Base-by-base conservation (phyloP, 306 rosid genomes). In the Arachis hypogaea region DNA sequence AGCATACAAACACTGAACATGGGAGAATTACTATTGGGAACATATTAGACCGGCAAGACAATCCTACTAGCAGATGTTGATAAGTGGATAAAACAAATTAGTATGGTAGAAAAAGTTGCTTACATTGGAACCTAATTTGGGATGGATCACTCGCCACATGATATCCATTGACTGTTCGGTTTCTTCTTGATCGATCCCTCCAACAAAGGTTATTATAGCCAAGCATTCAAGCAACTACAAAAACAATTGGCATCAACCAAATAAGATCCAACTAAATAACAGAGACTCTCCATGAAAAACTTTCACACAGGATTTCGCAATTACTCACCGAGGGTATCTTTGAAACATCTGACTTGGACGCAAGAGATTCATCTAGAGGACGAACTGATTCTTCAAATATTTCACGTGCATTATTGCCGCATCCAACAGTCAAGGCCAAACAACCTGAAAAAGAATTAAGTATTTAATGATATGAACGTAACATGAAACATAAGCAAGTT, bases 61-160 rank as follows among this genome's bases (percentile, higher is more conserved):
- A 33, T 71, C 54, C 51, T 56, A 59, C 28, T 45, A 69, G 40
- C 43, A 58, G 40, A 41, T 36, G 63, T n/a, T 64, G 29, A 66
- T 68, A n/a, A 72, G 49, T 14, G 61, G 7, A 76, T 41, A 30
- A 44, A 69, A 57, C 6, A 29, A 68, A 64, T 11, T 18, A 33
- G 28, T 44, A 33, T 2, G 28, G 68, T 72, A 51, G 12, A 64
- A 71, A 65, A 36, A 70, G 50, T 68, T 36, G 63, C 85, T 43
- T 77, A 94, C 99, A 75, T 94, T 92, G 67, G 95, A 80, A 57
- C 86, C 87, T 73, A 83, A 78, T 66, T 92, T 94, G 50, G 97
- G 97, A 80, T 88, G 90, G 81, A 92, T 89, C 51, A 91, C 87
- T 80, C 90, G 97, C 99, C 99, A 92, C 97, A 92, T 88, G 54